Base-by-base conservation (phyloP, 495 filamentous ascomycete species). In the Annulohypoxylon bovei region DNA sequence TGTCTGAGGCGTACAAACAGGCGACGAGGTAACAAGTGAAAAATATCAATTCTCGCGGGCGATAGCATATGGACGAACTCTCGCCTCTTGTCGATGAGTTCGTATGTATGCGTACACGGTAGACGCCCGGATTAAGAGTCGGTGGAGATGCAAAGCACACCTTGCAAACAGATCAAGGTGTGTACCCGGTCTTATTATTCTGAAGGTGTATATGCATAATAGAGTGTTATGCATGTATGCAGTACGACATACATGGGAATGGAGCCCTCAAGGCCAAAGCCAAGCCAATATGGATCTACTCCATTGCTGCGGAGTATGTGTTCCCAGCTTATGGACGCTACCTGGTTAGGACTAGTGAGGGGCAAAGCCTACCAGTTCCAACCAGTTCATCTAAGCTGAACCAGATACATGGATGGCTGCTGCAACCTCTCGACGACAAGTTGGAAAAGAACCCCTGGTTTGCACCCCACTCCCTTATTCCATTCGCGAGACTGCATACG, bases 321-420 rank as follows among this genome's bases (percentile, higher is more conserved):
- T 44, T 54, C 57, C 62, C 37, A 66, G 20, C 20, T 35, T 47
- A 16, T 22, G 46, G 20, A 16, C 39, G 46, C 56, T 65, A 25
- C 56, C 44, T 55, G 11, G 55, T 58, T 58, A 50, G 64, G 70
- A 59, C 46, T 72, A 68, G 70, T 32, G 69, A 72, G 69, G 69
- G 64, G 64, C 64, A 32, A 61, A 28, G 42, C 22, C 18, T 7
- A 11, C 20, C 23, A 11, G 44, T 49, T 49, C 22, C 39, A 27
- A 20, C 27, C 42, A 54, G 64, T 65, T 65, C 63, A 72, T 67
- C 69, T 63, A 40, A 47, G 30, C 58, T 64, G 30, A 28, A 32
- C 70, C 28, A 68, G 64, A 72, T 63, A 63, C 37, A 42, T 42
- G 5, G n/a, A 42, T 42, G 39, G 39, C 18, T 44, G 56, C 53